These are phyloP conservation scores for Taphrina deformans DNA, from an alignment of 1,139 yeast species.

Conservation along the genomic window DNA sequence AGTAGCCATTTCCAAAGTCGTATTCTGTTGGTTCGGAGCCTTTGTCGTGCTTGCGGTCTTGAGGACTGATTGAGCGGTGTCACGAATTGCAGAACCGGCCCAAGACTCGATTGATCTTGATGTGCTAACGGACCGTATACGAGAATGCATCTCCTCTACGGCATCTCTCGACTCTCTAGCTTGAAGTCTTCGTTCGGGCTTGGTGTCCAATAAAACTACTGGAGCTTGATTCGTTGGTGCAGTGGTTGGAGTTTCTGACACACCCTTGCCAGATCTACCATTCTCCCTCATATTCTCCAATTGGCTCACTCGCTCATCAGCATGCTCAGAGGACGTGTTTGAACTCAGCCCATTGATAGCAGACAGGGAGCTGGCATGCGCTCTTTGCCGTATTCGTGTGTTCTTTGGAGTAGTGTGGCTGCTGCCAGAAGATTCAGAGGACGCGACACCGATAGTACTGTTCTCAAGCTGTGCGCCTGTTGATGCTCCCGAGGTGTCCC, in stretches of 20 bases:
- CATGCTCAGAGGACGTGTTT: not conserved
- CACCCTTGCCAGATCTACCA: not conserved
- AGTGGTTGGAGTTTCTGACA: not conserved
- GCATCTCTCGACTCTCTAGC: not conserved
- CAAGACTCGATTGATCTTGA: not conserved
- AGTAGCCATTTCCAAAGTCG: conserved; percentile 52
- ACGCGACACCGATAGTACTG: not conserved
- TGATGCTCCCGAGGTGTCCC: not conserved
- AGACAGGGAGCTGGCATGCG: not conserved
- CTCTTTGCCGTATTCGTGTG: not conserved
- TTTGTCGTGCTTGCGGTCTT: not conserved
- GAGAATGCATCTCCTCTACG: conserved; percentile 5
- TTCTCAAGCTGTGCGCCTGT: not conserved
- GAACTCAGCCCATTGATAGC: not conserved
- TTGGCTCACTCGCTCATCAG: not conserved
- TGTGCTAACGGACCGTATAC: not conserved
- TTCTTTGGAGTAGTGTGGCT: not conserved
- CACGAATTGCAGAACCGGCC: conserved; percentile 14
- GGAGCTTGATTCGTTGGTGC: not conserved
- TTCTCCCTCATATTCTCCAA: not conserved
- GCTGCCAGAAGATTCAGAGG: not conserved
- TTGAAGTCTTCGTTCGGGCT: not conserved
- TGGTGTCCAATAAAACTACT: not conserved
- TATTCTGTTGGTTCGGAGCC: not conserved
- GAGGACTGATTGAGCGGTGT: conserved; percentile 26